Conservation (phyloP, 2,329 filamentous ascomycete genomes). For the Colletotrichum horii region DNA sequence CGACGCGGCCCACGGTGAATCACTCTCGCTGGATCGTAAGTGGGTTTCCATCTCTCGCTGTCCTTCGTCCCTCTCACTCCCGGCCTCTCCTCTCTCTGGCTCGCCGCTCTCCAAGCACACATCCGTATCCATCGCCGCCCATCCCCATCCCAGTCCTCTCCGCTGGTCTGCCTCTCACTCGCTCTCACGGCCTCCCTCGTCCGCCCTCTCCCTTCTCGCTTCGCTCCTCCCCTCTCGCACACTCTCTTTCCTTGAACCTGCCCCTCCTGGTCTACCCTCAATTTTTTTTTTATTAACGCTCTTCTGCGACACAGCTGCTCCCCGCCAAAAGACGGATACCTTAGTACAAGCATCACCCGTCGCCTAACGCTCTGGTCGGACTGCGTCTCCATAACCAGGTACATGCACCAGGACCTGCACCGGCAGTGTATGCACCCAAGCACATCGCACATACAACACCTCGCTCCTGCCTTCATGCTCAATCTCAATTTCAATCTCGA, state of each 20-base stretch:
- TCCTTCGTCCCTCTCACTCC: not conserved
- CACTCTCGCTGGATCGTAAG: constrained; percentile 16
- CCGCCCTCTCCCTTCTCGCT: not conserved
- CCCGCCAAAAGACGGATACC: not conserved
- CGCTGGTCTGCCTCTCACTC: not conserved
- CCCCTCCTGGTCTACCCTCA: constrained; percentile 11
- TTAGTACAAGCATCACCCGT: not conserved
- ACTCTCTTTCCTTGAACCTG: constrained; percentile 8
- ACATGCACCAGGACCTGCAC: not conserved
- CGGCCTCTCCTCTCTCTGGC: not conserved
- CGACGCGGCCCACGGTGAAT: constrained; percentile 17
- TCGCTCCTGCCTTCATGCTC: not conserved
- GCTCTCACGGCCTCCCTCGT: not conserved
- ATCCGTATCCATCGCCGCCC: not conserved
- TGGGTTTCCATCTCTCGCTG: constrained; percentile 5
- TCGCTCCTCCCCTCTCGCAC: not conserved
- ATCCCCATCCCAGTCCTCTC: not conserved
- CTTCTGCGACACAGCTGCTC: constrained; percentile 9
- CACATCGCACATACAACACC: not conserved
- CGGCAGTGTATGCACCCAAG: not conserved
- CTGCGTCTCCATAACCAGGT: not conserved
- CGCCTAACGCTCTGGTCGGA: not conserved
- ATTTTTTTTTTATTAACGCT: constrained; percentile 1
- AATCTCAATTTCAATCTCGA: not conserved
- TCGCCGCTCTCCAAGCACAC: not conserved